These are phyloP conservation scores for Sordariomycetes sp. DNA, from an alignment of 2,329 filamentous ascomycete species.

Conservation along the genomic window DNA sequence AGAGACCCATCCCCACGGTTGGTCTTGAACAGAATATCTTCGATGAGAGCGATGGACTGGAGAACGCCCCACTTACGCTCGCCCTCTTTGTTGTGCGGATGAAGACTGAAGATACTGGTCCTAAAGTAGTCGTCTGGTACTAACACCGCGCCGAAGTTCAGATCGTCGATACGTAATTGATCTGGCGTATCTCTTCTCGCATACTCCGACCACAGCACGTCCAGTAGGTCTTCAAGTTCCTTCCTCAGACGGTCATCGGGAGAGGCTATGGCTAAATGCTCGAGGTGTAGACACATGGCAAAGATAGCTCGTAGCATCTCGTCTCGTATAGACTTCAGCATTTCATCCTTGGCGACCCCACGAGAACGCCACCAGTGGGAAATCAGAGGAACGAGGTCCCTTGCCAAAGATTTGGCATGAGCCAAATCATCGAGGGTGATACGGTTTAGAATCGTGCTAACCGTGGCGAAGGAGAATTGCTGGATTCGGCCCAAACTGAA, in stretches of 20 bases:
- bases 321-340: constrained; percentile 53
- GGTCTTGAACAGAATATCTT: constrained; percentile 21
- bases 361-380: constrained; percentile 68
- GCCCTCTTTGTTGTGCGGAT: constrained; percentile 35
- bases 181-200: constrained; percentile 55
- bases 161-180: constrained; percentile 64
- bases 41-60: constrained; percentile 43
- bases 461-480: constrained; percentile 58
- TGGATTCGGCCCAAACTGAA: constrained; percentile 50
- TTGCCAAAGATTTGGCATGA: constrained; percentile 45
- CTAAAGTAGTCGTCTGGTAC: constrained; percentile 29
- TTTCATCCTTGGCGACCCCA: constrained; percentile 43
- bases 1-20: constrained; percentile 2
- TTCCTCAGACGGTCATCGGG: constrained; percentile 21
- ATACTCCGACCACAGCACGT: constrained; percentile 69
- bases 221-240: constrained; percentile 51
- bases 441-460: constrained; percentile 58
- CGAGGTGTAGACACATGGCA: constrained; percentile 48
- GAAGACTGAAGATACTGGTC: constrained; percentile 37
- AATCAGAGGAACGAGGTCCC: constrained; percentile 56
- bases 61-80: constrained; percentile 49
- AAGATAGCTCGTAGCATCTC: constrained; percentile 66
- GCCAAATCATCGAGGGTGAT: constrained; percentile 55
- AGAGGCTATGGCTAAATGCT: constrained; percentile 35
- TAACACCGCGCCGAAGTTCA: constrained; percentile 41